A percentile compares a stretch with the other conserved stretches of the same genome.
Evolutionary conservation across 192 early-diverging fungal species (phyloP).

Genomic region (Coemansia sp.): DNA sequence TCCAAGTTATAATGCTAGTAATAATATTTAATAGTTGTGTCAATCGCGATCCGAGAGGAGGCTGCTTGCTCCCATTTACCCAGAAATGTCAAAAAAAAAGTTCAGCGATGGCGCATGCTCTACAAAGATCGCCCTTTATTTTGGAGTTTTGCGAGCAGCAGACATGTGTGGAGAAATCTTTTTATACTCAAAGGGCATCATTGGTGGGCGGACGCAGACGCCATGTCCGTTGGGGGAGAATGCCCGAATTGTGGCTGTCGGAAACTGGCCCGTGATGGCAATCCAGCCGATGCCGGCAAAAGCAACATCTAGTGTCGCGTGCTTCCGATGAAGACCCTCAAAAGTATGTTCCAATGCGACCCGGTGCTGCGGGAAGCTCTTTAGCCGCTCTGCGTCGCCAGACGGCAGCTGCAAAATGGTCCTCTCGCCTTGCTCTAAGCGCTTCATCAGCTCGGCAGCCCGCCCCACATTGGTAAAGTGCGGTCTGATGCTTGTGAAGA

Average conservation of each 20-base stretch:
- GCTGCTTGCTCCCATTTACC: background rate
- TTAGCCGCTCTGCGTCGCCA: slow-evolving; percentile 30
- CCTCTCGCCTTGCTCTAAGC: slow-evolving; percentile 31
- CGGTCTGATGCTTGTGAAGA: slow-evolving; percentile 55
- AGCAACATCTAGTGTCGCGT: slow-evolving; percentile 57
- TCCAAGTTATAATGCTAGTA: background rate
- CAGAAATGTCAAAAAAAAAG: background rate
- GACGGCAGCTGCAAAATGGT: slow-evolving; percentile 47
- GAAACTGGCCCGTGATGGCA: slow-evolving; percentile 57
- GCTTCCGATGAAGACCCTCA: slow-evolving; percentile 39
- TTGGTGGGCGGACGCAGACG: slow-evolving; percentile 55
- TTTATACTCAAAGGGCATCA: slow-evolving; percentile 65
- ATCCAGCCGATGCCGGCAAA: slow-evolving; percentile 68
- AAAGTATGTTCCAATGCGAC: slow-evolving; percentile 48
- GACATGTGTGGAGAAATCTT: slow-evolving; percentile 36
- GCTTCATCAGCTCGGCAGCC: slow-evolving; percentile 46
- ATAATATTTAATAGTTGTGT: background rate
- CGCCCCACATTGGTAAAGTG: slow-evolving; percentile 59
- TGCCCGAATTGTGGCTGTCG: slow-evolving; percentile 51
- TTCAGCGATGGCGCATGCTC: slow-evolving; percentile 2
- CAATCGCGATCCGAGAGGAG: background rate
- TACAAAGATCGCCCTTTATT: slow-evolving; percentile 11
- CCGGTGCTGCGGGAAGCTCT: slow-evolving; percentile 32
- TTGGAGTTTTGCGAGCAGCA: slow-evolving; percentile 41
- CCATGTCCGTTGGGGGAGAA: slow-evolving; percentile 56